Evolutionary conservation across 352 stramenopile genomes (phyloP), one percentile per base, ranked within the genome.

Genomic region (Phytophthora cryptogea): DNA sequence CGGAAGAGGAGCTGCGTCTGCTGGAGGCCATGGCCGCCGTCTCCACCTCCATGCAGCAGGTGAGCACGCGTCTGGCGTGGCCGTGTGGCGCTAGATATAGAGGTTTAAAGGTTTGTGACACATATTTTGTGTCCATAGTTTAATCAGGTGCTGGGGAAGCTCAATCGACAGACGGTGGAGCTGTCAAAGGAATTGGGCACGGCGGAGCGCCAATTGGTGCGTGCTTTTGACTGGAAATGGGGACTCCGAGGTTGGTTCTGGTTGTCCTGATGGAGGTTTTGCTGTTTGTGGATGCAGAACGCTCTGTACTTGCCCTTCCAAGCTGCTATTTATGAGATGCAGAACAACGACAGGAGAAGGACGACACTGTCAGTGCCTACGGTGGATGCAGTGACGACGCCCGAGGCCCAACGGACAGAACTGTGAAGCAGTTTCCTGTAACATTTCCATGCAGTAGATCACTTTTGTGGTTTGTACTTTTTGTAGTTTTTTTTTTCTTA

Each of bases 311-410:
- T 85, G 50, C 75, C 75, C 3, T 85, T 85, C 48, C 75, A 85
- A 59, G 70, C 75, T 5, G 70, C 72, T 47, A 82, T 85, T 69
- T 85, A 85, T 66, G 67, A 74, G 36, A 76, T 85, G 54, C 75
- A 85, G 57, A 82, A 63, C 63, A 72, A 20, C 28, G 41, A 59
- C 60, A 31, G 40, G 10, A 59, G 52, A n/a, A n/a, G n/a, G 43
- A 40, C 52, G 36, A 66, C 60, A 13, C 16, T 64, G 30, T 57
- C 56, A 13, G 54, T 63, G 9, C 51, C 66, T 5, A 65, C 53
- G 11, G 47, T 57, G 4, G n/a, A 39, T 13, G 23, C 55, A 8
- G 14, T 66, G 7, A 26, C 49, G 26, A 72, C 59, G 16, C 59
- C 68, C 2, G 59, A 63, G 9, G 52, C 35, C 4, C 59, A 70